phyloP scores from a whole-genome alignment of 2,329 filamentous ascomycete genomes.

The Fusarium miscanthi region DNA sequence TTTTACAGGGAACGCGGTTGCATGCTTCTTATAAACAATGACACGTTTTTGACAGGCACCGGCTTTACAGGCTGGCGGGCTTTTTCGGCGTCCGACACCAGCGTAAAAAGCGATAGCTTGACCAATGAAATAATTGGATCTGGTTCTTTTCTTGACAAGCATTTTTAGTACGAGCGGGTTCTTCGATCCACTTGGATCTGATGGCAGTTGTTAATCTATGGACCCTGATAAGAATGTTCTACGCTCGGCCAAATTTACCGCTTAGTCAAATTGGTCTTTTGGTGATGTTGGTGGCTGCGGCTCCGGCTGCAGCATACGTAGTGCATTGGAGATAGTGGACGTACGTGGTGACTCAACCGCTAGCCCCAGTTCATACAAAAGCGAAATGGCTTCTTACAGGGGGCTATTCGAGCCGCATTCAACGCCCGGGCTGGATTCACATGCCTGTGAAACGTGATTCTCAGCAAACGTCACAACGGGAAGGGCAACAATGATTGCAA shows the following conservation, averaged over 20 bases:
- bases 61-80: neutral
- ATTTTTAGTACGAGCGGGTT: neutral
- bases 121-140: constrained; percentile 7
- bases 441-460: neutral
- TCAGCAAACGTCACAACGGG: neutral
- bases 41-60: neutral
- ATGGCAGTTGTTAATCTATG: neutral
- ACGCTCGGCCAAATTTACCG: neutral
- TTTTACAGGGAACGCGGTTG: neutral
- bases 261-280: constrained; percentile 3
- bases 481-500: neutral
- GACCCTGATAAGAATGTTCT: neutral
- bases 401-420: neutral
- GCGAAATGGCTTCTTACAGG: neutral
- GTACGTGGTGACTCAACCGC: neutral
- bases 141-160: neutral
- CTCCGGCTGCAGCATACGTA: neutral
- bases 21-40: neutral
- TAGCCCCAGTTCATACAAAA: neutral
- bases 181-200: constrained; percentile 1
- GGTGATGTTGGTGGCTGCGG: neutral
- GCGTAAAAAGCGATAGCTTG: no score
- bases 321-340: neutral
- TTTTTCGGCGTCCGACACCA: constrained; percentile 17
- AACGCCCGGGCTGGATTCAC: neutral